A percentile compares a stretch with the other conserved stretches of the same genome.
phyloP scores from a whole-genome alignment of 495 filamentous ascomycete genomes.

The Penicillium lividum region DNA sequence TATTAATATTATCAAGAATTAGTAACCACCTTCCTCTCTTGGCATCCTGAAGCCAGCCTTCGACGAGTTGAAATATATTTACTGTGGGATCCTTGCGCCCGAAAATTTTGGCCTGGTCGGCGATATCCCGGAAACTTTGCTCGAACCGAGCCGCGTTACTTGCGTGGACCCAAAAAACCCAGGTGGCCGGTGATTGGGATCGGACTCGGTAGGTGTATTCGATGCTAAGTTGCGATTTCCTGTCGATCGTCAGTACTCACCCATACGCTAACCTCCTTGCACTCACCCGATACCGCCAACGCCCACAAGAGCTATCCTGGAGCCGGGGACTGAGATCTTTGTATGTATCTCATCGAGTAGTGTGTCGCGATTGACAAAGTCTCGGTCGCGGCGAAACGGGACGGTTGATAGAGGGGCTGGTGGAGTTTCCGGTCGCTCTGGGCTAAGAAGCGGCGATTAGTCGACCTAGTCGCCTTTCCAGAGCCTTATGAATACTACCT shows the following conservation, averaged over 20 bases:
- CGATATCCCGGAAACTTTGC: neutral
- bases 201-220: neutral
- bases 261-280: neutral
- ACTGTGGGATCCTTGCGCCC: neutral
- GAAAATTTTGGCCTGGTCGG: neutral
- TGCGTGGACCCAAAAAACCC: neutral
- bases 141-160: neutral
- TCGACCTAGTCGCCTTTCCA: neutral
- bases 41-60: conserved; percentile 39
- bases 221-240: conserved; percentile 6
- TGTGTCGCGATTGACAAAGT: conserved; percentile 9
- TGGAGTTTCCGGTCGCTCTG: conserved; percentile 11
- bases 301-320: neutral
- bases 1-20: conserved; percentile 16
- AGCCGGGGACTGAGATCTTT: neutral
- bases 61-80: conserved; percentile 25
- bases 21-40: conserved; percentile 12
- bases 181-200: neutral
- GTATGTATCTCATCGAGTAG: neutral
- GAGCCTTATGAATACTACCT: conserved; percentile 7
- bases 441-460: conserved; percentile 8
- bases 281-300: neutral
- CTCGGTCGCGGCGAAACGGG: conserved; percentile 12
- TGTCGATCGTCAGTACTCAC: neutral
- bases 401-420: conserved; percentile 8